These are phyloP conservation scores for Acanthamoeba sp. DNA, from an alignment of 208 protist genomes.

Conservation along the genomic window DNA sequence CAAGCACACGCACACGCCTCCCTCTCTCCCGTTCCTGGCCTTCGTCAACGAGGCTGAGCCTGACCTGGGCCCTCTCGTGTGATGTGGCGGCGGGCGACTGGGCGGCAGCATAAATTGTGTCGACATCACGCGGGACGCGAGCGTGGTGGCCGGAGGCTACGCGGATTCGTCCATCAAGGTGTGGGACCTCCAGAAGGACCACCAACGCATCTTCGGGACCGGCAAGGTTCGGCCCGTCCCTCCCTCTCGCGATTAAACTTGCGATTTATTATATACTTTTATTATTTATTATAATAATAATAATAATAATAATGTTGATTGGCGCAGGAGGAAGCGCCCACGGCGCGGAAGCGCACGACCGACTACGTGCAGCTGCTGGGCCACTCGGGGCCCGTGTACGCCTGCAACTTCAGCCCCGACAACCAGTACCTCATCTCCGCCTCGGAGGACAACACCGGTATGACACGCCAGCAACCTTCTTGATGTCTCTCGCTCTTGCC, in stretches of 20 bases:
- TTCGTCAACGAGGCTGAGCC: too few species aligned
- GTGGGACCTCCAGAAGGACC: constrained; percentile 84
- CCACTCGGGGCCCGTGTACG: constrained; percentile 87
- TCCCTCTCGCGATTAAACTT: not conserved
- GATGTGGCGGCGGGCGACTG: too few species aligned
- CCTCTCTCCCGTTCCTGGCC: not conserved
- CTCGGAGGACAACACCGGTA: constrained; percentile 84
- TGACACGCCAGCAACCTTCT: too few species aligned
- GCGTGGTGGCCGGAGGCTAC: constrained; percentile 84
- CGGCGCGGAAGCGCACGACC: not conserved
- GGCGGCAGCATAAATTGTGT: constrained; percentile 80
- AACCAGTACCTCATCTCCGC: constrained; percentile 83
- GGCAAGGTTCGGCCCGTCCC: not conserved
- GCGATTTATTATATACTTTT: too few species aligned
- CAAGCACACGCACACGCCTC: not conserved
- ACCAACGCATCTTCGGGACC: constrained; percentile 35
- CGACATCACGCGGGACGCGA: constrained; percentile 82
- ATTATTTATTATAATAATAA: too few species aligned
- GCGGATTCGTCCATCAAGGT: constrained; percentile 86
- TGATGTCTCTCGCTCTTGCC: too few species aligned
- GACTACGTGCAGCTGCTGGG: constrained; percentile 76
- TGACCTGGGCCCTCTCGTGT: too few species aligned
- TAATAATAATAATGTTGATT: too few species aligned
- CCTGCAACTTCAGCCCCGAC: constrained; percentile 82
- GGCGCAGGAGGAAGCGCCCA: constrained; percentile 31